phyloP scores from a whole-genome alignment of 306 rosid genomes.

The Lotus japonicus region DNA sequence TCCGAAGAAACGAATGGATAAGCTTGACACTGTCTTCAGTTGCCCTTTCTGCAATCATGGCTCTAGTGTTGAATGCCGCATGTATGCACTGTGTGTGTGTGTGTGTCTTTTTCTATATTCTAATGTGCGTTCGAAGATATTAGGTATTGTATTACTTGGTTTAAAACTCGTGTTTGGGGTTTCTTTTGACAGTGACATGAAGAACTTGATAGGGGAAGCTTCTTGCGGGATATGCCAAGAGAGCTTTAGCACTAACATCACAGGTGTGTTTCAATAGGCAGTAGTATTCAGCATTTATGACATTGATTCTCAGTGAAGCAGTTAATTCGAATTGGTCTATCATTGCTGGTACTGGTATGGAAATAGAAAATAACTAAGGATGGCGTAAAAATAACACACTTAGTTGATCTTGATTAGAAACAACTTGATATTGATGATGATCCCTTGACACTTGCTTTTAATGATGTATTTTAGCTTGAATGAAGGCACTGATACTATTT shows the following conservation, averaged over 20 bases:
- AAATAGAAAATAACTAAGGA: neutral
- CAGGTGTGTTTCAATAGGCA: slow-evolving; percentile 34
- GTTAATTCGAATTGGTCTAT: neutral
- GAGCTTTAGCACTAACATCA: slow-evolving; percentile 69
- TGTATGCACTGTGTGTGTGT: slow-evolving; percentile 41
- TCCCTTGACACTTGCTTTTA: neutral
- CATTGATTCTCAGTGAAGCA: neutral
- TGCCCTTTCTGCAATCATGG: slow-evolving; percentile 99
- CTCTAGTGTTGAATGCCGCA: slow-evolving; percentile 83
- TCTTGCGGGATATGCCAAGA: slow-evolving; percentile 80
- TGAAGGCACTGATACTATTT: neutral
- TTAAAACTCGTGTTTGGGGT: neutral
- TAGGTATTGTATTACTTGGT: neutral
- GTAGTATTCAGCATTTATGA: neutral
- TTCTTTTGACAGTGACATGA: slow-evolving; percentile 68
- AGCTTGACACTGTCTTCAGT: slow-evolving; percentile 93
- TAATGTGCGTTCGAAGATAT: neutral
- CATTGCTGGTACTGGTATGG: neutral
- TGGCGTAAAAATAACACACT: neutral
- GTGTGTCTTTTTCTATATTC: neutral
- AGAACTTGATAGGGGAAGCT: slow-evolving; percentile 84
- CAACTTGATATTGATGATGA: neutral
- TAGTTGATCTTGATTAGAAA: neutral
- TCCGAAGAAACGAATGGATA: slow-evolving; percentile 92
- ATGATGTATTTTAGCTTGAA: neutral